Conservation (phyloP, 1,139 yeast genomes). For the Magnusiomyces ingens region DNA sequence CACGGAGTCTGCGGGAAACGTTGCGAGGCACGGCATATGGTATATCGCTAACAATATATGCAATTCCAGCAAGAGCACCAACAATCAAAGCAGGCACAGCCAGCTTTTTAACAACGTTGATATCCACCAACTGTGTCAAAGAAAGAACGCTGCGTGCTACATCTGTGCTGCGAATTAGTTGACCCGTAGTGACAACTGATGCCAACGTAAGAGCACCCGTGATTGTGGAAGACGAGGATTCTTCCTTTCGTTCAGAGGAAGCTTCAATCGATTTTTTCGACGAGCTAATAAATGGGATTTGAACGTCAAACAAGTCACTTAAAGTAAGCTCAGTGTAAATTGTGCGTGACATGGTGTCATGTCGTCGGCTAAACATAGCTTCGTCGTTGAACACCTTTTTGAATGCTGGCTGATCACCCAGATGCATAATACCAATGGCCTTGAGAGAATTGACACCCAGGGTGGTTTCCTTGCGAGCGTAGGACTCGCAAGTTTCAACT, state of each 20-base stretch:
- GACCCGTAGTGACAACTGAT: conserved; percentile 35
- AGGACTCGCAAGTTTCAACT: conserved; percentile 59
- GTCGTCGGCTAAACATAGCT: conserved; percentile 74
- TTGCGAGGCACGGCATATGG: conserved; percentile 87
- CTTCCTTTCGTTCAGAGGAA: conserved; percentile 8
- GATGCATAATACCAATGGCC: conserved; percentile 41
- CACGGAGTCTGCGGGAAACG: conserved; percentile 62
- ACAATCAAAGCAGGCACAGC: conserved; percentile 46
- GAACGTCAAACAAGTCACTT: conserved; percentile 62
- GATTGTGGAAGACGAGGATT: conserved; percentile 28
- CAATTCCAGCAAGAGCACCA: conserved; percentile 51
- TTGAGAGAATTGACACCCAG: conserved; percentile 57
- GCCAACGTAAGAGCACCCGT: conserved; percentile 37
- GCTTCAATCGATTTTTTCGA: conserved; percentile 33
- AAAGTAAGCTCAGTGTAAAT: conserved; percentile 55
- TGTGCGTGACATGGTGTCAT: conserved; percentile 55
- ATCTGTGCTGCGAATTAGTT: conserved; percentile 26
- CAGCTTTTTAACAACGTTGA: conserved; percentile 30
- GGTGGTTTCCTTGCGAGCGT: conserved; percentile 57
- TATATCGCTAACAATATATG: conserved; percentile 68
- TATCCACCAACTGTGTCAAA: conserved; percentile 20
- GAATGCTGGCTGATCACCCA: conserved; percentile 45
- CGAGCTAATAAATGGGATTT: conserved; percentile 20
- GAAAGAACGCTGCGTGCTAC: conserved; percentile 27
- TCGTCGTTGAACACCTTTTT: conserved; percentile 68